Evolutionary conservation across 106 monocot species (phyloP).

Genomic region (Alisma plantagoaquatica): DNA sequence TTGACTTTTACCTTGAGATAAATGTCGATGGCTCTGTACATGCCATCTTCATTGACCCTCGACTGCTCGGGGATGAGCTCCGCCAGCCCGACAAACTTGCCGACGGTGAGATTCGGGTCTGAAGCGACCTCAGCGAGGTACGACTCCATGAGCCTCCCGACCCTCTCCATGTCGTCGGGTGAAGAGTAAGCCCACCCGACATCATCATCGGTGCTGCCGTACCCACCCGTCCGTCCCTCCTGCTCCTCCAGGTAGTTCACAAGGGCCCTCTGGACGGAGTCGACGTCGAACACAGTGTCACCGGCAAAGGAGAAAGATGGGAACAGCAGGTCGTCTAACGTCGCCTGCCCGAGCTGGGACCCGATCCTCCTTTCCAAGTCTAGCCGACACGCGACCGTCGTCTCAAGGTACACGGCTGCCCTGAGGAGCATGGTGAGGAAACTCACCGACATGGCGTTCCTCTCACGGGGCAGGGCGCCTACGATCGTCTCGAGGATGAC

Average conservation of each 20-base stretch:
- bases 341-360: constrained; percentile 65
- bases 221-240: constrained; percentile 18
- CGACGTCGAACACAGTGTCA: constrained; percentile 53
- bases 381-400: constrained; percentile 77
- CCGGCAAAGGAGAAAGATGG: constrained; percentile 45
- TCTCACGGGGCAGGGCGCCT: constrained; percentile 59
- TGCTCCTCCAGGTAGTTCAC: constrained; percentile 55
- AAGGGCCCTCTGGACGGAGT: constrained; percentile 67
- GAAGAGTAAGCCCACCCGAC: constrained; percentile 17
- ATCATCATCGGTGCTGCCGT: constrained; percentile 29
- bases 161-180: constrained; percentile 32
- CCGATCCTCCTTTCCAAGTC: constrained; percentile 78
- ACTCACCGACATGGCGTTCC: constrained; percentile 74
- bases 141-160: constrained; percentile 75
- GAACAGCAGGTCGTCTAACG: constrained; percentile 58
- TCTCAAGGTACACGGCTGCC: constrained; percentile 62
- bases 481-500: constrained; percentile 76
- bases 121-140: constrained; percentile 82
- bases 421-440: constrained; percentile 76
- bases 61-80: constrained; percentile 72
- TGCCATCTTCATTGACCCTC: constrained; percentile 65
- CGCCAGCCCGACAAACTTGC: constrained; percentile 51
- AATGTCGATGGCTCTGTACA: constrained; percentile 90
- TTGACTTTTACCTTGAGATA: constrained; percentile 98
- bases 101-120: constrained; percentile 45